A percentile compares a stretch with the other conserved stretches of the same genome.
These are phyloP conservation scores for Wilcoxina mikolae DNA, from an alignment of 495 filamentous ascomycete species.

Conservation along the genomic window DNA sequence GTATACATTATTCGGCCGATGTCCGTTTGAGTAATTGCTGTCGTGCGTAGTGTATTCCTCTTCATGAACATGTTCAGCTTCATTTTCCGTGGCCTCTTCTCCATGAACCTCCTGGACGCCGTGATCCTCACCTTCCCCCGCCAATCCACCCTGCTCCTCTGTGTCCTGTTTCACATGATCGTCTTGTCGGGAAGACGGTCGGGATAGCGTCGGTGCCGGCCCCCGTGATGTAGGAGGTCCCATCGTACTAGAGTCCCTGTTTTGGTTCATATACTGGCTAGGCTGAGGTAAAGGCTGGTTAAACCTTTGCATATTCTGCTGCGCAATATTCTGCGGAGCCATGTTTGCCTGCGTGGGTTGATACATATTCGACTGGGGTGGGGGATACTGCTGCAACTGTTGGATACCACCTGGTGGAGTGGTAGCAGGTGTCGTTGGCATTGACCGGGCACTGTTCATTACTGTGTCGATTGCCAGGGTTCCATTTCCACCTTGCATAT, in stretches of 20 bases:
- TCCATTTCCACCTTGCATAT: constrained; percentile 36
- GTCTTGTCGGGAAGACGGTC: constrained; percentile 28
- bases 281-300: constrained; percentile 40
- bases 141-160: constrained; percentile 48
- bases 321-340: constrained; percentile 44
- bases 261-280: constrained; percentile 55
- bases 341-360: constrained; percentile 16
- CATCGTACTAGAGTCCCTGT: constrained; percentile 52
- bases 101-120: constrained; percentile 41
- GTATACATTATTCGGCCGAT: constrained; percentile 16
- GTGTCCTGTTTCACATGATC: constrained; percentile 24
- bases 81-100: constrained; percentile 57
- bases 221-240: constrained; percentile 46
- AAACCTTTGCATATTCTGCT: constrained; percentile 59
- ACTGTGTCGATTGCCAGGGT: constrained; percentile 75
- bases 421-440: constrained; percentile 86
- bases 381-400: constrained; percentile 52
- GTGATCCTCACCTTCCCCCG: constrained; percentile 37
- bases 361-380: constrained; percentile 16
- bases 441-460: constrained; percentile 66
- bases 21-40: constrained; percentile 28
- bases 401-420: constrained; percentile 71
- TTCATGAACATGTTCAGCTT: constrained; percentile 61
- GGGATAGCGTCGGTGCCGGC: constrained; percentile 17
- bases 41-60: constrained; percentile 64